Conservation (phyloP, 108 stramenopile species). For the Hondaea fermentalgiana region DNA sequence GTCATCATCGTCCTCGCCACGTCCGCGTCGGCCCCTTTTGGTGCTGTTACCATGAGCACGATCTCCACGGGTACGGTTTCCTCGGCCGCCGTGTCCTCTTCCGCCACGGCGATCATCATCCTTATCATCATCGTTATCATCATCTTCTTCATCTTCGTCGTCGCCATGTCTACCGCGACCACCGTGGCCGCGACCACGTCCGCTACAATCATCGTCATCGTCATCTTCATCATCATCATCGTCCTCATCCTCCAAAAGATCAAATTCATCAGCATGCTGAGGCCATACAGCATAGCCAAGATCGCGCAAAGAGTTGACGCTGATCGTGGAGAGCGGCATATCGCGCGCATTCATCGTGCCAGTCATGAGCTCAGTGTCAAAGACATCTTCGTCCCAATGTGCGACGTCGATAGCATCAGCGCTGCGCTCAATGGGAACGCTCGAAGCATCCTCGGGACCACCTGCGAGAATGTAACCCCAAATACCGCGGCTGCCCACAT, state of each 20-base stretch:
- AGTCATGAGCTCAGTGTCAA: background rate
- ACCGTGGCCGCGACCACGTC: background rate
- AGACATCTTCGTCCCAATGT: background rate
- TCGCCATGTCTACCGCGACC: background rate
- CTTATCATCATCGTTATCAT: too few relatives aligned
- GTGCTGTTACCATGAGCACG: too few relatives aligned
- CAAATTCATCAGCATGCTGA: background rate
- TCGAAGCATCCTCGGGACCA: background rate
- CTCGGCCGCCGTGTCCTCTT: too few relatives aligned
- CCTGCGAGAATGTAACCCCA: background rate
- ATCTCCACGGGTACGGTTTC: too few relatives aligned
- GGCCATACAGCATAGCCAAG: background rate
- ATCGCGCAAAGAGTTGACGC: background rate
- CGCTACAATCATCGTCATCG: too few relatives aligned
- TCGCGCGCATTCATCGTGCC: background rate
- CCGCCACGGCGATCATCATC: too few relatives aligned
- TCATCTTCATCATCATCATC: background rate
- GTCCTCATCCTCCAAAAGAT: background rate
- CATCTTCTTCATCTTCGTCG: too few relatives aligned
- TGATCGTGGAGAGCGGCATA: background rate
- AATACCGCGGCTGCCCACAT: background rate
- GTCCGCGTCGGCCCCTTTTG: background rate
- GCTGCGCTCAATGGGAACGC: background rate
- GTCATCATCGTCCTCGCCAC: too few relatives aligned
- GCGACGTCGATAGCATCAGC: background rate